These are phyloP conservation scores for Neonectria faginata DNA, from an alignment of 2,329 filamentous ascomycete genomes.

Conservation along the genomic window DNA sequence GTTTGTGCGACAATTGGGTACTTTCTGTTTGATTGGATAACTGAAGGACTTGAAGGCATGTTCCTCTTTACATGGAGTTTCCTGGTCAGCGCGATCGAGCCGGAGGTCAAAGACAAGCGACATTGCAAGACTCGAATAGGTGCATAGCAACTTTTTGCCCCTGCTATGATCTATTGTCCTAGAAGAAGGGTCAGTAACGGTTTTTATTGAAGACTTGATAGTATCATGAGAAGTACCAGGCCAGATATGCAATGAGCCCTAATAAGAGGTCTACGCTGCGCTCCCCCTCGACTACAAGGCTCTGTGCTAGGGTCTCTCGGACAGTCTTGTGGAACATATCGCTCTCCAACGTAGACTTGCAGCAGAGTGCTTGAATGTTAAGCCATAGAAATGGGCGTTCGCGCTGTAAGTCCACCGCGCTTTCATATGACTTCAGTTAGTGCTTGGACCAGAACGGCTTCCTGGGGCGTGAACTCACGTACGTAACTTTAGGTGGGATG, in stretches of 20 bases:
- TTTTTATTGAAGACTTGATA: neutral
- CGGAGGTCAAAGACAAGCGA: conserved; percentile 34
- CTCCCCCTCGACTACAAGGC: conserved; percentile 39
- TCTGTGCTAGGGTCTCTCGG: conserved; percentile 39
- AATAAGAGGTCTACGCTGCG: conserved; percentile 43
- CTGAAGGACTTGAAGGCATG: conserved; percentile 28
- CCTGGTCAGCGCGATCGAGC: conserved; percentile 27
- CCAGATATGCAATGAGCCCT: conserved; percentile 40
- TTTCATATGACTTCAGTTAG: conserved; percentile 14
- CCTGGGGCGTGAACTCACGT: conserved; percentile 1
- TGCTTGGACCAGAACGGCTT: neutral
- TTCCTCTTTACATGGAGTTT: conserved; percentile 31
- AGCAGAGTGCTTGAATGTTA: conserved; percentile 48
- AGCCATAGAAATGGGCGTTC: conserved; percentile 53
- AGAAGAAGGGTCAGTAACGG: conserved; percentile 5
- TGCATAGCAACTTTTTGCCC: conserved; percentile 28
- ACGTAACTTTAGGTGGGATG: conserved; percentile 34
- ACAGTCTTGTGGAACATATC: conserved; percentile 33
- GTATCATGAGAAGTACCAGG: conserved; percentile 33
- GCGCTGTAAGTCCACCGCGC: conserved; percentile 40
- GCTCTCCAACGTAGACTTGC: conserved; percentile 39
- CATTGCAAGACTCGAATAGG: conserved; percentile 31
- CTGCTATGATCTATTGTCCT: conserved; percentile 30
- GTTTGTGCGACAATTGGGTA: conserved; percentile 40
- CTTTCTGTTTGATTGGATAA: conserved; percentile 29